Percentiles rank a stretch among this genome's conserved stretches.
Evolutionary conservation across 306 rosid genomes (phyloP).

Genomic region (Inga laurina): DNA sequence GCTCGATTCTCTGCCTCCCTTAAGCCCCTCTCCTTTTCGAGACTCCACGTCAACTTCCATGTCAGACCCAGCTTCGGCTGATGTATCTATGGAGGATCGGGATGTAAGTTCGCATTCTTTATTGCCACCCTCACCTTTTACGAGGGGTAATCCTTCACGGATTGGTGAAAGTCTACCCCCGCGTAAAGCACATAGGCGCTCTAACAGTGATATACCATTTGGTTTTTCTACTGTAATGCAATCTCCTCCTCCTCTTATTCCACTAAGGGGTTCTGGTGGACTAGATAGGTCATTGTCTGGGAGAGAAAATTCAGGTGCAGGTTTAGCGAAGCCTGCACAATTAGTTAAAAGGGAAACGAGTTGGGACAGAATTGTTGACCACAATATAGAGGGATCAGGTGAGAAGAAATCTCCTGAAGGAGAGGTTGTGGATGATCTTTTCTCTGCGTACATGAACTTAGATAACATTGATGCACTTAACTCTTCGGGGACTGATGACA

Average conservation of each 20-base stretch:
- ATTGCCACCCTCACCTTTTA: slow-evolving; percentile 67
- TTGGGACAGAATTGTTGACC: slow-evolving; percentile 56
- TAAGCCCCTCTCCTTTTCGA: slow-evolving; percentile 78
- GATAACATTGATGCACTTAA: slow-evolving; percentile 76
- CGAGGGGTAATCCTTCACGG: slow-evolving; percentile 42
- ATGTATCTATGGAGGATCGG: slow-evolving; percentile 85
- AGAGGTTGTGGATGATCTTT: slow-evolving; percentile 83
- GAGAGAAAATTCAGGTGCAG: slow-evolving; percentile 38
- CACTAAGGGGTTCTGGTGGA: slow-evolving; percentile 48
- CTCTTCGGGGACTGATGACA: slow-evolving; percentile 73
- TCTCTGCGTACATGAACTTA: slow-evolving; percentile 89
- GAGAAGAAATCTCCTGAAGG: slow-evolving; percentile 93
- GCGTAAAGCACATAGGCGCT: slow-evolving; percentile 81
- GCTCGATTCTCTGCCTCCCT: slow-evolving; percentile 79
- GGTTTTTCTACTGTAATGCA: slow-evolving; percentile 76
- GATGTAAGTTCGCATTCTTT: slow-evolving; percentile 66
- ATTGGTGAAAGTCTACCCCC: slow-evolving; percentile 67
- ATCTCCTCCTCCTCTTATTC: slow-evolving; percentile 66
- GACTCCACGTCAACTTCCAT: slow-evolving; percentile 65
- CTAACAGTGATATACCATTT: slow-evolving; percentile 89
- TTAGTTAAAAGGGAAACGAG: slow-evolving; percentile 61
- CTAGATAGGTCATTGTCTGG: slow-evolving; percentile 47
- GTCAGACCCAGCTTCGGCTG: slow-evolving; percentile 59
- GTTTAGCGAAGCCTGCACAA: slow-evolving; percentile 49
- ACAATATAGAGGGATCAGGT: slow-evolving; percentile 64